Evolutionary conservation across 371 early-diverging fungal species (phyloP).

Genomic region (Nematocida displodere): DNA sequence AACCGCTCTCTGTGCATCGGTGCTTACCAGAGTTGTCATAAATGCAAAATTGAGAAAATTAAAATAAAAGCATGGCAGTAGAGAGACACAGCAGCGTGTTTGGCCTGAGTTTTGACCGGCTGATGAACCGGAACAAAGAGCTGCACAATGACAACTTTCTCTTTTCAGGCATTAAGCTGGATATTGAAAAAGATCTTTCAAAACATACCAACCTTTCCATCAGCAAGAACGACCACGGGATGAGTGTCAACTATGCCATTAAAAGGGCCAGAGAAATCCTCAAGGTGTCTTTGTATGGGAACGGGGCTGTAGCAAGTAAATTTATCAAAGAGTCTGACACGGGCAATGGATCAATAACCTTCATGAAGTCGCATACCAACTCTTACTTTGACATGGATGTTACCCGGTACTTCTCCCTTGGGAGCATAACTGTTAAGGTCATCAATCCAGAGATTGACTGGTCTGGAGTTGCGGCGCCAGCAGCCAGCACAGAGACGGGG

Average conservation of each 20-base stretch:
- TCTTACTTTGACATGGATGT: slow-evolving; percentile 24
- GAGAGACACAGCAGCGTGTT: neutral
- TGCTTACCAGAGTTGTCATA: neutral
- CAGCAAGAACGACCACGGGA: slow-evolving; percentile 26
- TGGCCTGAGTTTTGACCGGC: slow-evolving; percentile 9
- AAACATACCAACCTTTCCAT: slow-evolving; percentile 2
- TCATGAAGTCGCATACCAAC: neutral
- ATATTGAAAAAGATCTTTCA: slow-evolving; percentile 27
- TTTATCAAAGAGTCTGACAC: neutral
- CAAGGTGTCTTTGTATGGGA: slow-evolving; percentile 6
- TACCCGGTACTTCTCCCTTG: neutral
- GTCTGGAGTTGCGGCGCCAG: neutral
- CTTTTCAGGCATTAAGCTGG: slow-evolving; percentile 38
- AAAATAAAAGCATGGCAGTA: neutral
- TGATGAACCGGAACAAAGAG: slow-evolving; percentile 1
- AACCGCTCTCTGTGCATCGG: neutral
- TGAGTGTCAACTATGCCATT: slow-evolving; percentile 38
- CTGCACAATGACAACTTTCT: neutral
- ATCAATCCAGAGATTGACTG: slow-evolving; percentile 16
- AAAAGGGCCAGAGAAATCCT: neutral
- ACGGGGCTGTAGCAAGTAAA: slow-evolving; percentile 38
- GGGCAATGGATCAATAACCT: slow-evolving; percentile 2
- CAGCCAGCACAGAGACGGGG: too few species aligned
- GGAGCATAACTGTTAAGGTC: neutral
- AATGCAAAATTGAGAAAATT: neutral